Evolutionary conservation across 2,329 filamentous ascomycete genomes (phyloP), one percentile per base, ranked within the genome.

Genomic region (Verticillium dahliae): DNA sequence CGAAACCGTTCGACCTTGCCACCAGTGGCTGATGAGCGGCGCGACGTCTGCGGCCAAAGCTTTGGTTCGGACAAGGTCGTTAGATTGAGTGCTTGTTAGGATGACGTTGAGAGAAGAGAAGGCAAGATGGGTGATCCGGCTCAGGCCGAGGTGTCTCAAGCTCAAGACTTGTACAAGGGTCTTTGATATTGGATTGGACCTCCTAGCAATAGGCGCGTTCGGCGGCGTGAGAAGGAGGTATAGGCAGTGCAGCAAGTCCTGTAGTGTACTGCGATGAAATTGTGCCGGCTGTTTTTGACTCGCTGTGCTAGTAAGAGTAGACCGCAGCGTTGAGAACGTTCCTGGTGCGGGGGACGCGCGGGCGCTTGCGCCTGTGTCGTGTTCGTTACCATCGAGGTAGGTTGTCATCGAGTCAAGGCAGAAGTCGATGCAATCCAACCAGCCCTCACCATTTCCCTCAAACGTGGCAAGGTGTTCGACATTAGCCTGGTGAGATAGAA

Each of bases 71-170:
- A 79, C 73, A 14, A 88, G 80, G 63, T 90, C 84, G 69, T 97
- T 90, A 56, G 88, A 85, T 61, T 90, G 81, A 2, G 85, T 84
- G 61, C 81, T 83, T 45, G 81, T 77, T 57, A 96, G 78, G 6
- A 96, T 74, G 58, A 80, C 78, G 74, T 96, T 96, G 69, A 97
- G 80, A 54, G 88, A 83, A 54, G 85, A 86, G 71, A 98, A 92
- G 15, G 89, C 89, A 61, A 88, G 76, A 69, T 90, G 88, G 67
- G 92, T 90, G 58, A 87, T 76, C 67, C 83, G 84, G 56, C 85
- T 85, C 52, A 87, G 78, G 65, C 81, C 85, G 56, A 84, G 78
- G 33, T 81, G 76, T 39, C 82, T 83, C 58, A 84, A 78, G 56
- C 81, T 81, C 65, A 96, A 76, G 62, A 91, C 85, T 41, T 82